Evolutionary conservation across 345 rosid species (phyloP).

Genomic region (Euclidium syriacum): DNA sequence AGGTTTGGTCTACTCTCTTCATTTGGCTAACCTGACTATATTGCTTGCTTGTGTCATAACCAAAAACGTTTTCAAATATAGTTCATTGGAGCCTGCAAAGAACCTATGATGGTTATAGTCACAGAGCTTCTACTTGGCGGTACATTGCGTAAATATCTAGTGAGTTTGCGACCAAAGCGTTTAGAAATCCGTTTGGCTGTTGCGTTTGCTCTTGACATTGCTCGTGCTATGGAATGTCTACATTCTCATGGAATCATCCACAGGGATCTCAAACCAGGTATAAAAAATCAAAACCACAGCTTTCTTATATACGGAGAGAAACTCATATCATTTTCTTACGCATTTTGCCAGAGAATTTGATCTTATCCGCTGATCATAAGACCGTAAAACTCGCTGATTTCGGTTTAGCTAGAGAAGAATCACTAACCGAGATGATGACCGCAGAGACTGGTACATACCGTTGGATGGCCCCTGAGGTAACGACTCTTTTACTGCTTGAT

Average conservation of each 20-base stretch:
- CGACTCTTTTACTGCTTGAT: not conserved
- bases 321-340: not conserved
- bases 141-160: constrained; percentile 78
- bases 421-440: constrained; percentile 98
- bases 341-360: constrained; percentile 73
- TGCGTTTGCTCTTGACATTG: constrained; percentile 89
- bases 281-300: not conserved
- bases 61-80: constrained; percentile 20
- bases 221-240: constrained; percentile 99
- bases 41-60: not conserved
- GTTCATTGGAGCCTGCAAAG: constrained; percentile 98
- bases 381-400: constrained; percentile 96
- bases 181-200: constrained; percentile 67
- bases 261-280: constrained; percentile 98
- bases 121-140: constrained; percentile 89
- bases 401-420: constrained; percentile 98
- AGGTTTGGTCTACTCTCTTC: constrained; percentile 40
- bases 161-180: constrained; percentile 59
- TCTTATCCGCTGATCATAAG: constrained; percentile 77
- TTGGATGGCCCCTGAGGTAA: constrained; percentile 99
- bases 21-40: constrained; percentile 4
- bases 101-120: constrained; percentile 92
- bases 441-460: constrained; percentile 99
- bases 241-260: constrained; percentile 97
- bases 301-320: not conserved